phyloP scores from a whole-genome alignment of 176 grass and related monocot genomes.

The Juncus effusus region DNA sequence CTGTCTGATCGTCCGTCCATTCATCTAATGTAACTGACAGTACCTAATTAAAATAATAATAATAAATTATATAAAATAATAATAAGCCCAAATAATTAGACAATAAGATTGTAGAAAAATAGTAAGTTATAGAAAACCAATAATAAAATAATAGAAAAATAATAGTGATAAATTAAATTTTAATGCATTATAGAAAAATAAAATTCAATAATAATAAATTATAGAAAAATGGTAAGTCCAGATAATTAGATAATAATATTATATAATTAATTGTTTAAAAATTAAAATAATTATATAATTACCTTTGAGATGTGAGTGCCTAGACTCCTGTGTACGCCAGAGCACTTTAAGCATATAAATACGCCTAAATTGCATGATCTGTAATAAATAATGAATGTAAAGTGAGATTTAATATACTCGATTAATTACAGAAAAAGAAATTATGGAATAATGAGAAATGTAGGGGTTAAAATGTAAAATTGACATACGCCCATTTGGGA shows the following conservation, averaged over 20 bases:
- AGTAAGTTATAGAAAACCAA: too few species aligned
- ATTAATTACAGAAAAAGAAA: neutral
- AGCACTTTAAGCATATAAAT: slow-evolving; percentile 77
- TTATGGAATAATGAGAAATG: neutral
- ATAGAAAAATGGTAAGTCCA: too few species aligned
- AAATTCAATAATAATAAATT: too few species aligned
- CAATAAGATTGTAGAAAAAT: too few species aligned
- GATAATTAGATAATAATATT: too few species aligned
- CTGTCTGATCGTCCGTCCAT: slow-evolving; percentile 61
- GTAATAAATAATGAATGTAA: slow-evolving; percentile 7
- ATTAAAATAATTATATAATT: too few species aligned
- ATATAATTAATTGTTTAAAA: too few species aligned
- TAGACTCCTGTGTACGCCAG: slow-evolving; percentile 69
- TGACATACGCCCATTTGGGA: slow-evolving; percentile 89
- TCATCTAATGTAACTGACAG: slow-evolving; percentile 70
- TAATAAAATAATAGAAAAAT: too few species aligned
- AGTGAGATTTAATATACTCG: neutral
- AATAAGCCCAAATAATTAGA: too few species aligned
- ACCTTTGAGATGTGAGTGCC: slow-evolving; percentile 81
- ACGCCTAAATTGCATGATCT: slow-evolving; percentile 72
- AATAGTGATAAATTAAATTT: too few species aligned
- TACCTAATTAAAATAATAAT: slow-evolving; percentile 33
- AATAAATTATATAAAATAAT: too few species aligned
- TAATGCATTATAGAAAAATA: too few species aligned
- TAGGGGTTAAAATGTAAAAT: slow-evolving; percentile 8